Evolutionary conservation across 2,329 filamentous ascomycete genomes (phyloP), one percentile per base, ranked within the genome.

Genomic region (Clarireedia monteithiana): DNA sequence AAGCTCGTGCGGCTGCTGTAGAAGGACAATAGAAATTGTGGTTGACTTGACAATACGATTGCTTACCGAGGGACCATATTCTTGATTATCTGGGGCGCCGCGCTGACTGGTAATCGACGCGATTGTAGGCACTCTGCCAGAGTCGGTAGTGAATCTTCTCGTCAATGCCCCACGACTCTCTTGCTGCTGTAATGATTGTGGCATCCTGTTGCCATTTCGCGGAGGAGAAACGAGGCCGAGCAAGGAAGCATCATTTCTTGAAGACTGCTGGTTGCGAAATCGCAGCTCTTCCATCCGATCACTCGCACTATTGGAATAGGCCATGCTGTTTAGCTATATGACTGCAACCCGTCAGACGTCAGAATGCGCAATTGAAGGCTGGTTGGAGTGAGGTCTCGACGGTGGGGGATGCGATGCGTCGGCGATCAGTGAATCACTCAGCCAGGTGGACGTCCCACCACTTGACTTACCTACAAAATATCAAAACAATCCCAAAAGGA

Each of bases 61-160:
- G 58, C 66, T 56, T 69, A 70, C 68, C 63, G 66, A 68, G 30
- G 66, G 64, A 20, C 65, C 66, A 59, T 67, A 69, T 44, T 69
- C 67, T 55, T 64, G 62, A 30, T 58, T 58, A 42, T 69, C 66
- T 53, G 62, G 65, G 48, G 57, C 48, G 34, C 56, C 56, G 40
- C 67, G 62, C 59, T 67, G 67, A 34, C 34, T 64, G n/a, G 64
- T 58, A 45, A 68, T 63, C 48, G 67, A 64, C 57, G 79, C 82
- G 73, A 89, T 76, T 69, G 87, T 89, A 71, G 88, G 86, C 73
- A 92, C 77, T 79, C 91, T 81, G 73, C 89, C 80, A 74, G 89
- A 85, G 74, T 96, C 95, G 57, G 91, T 94, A 61, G 92, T 97
- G 74, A 97, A 97, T 69, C 92, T 87, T 68, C 92, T 86, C 73